phyloP scores from a whole-genome alignment of 2,329 filamentous ascomycete genomes.

The Dendryphion nanum region DNA sequence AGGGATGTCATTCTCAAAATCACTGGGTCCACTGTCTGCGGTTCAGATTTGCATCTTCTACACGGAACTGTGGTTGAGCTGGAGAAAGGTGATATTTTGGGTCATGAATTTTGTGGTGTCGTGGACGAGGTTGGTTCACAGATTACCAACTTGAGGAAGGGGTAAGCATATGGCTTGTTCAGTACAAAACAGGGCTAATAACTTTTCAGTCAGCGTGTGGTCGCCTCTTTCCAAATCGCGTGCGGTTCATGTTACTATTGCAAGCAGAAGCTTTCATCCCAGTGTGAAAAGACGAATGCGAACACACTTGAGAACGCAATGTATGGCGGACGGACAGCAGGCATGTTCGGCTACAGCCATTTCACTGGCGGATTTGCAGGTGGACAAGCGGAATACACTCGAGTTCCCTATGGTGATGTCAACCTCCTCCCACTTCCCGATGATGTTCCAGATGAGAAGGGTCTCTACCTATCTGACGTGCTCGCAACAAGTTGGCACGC shows the following conservation, averaged over 20 bases:
- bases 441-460: conserved; percentile 81
- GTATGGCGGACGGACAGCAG: conserved; percentile 76
- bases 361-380: conserved; percentile 86
- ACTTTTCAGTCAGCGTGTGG: conserved; percentile 57
- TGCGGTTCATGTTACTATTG: conserved; percentile 71
- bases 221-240: conserved; percentile 85
- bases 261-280: conserved; percentile 72
- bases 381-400: conserved; percentile 82
- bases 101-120: conserved; percentile 54
- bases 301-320: conserved; percentile 70
- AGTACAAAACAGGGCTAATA: conserved; percentile 26
- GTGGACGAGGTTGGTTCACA: conserved; percentile 47
- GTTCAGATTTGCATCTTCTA: conserved; percentile 59
- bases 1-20: conserved; percentile 78
- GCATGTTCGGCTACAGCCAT: conserved; percentile 59
- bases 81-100: conserved; percentile 52
- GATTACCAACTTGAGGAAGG: conserved; percentile 45
- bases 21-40: conserved; percentile 64
- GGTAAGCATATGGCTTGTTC: conserved; percentile 29
- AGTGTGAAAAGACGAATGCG: conserved; percentile 77
- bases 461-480: conserved; percentile 77
- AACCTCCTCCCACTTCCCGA: conserved; percentile 79
- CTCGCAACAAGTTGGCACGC: conserved; percentile 76
- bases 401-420: conserved; percentile 76
- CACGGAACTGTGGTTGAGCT: conserved; percentile 50